A percentile compares a stretch with the other conserved stretches of the same genome.
Evolutionary conservation across 129 eudicot species (phyloP).

Genomic region (Tagetes erecta): DNA sequence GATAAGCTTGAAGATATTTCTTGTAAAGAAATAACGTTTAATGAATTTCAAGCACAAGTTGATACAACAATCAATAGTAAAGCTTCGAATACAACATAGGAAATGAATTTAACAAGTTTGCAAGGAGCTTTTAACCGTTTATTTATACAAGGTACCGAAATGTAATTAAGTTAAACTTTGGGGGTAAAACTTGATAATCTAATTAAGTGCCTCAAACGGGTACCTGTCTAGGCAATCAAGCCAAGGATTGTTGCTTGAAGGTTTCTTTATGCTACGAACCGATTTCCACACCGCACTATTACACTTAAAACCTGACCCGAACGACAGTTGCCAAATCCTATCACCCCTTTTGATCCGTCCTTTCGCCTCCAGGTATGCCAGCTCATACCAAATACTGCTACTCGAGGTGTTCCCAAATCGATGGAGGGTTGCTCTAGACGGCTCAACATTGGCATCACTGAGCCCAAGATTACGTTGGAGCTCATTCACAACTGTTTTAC

Average conservation of each 20-base stretch:
- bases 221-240: conserved; percentile 66
- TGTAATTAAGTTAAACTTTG: conserved; percentile 28
- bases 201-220: conserved; percentile 45
- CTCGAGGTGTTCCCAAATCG: conserved; percentile 95
- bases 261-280: conserved; percentile 55
- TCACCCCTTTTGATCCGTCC: conserved; percentile 68
- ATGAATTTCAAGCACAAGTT: conserved; percentile 26
- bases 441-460: conserved; percentile 77
- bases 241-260: conserved; percentile 75
- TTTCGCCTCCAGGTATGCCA: conserved; percentile 93
- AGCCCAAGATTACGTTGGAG: conserved; percentile 85
- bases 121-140: conserved; percentile 42
- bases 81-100: conserved; percentile 32
- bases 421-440: conserved; percentile 71
- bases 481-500: conserved; percentile 84
- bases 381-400: conserved; percentile 96
- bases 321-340: conserved; percentile 86
- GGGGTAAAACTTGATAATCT: conserved; percentile 25
- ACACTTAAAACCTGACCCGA: conserved; percentile 96
- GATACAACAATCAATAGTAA: conserved; percentile 25
- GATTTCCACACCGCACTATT: conserved; percentile 94
- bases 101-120: conserved; percentile 30
- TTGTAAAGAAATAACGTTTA: conserved; percentile 20
- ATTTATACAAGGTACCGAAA: conserved; percentile 32
- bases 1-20: conserved; percentile 1